Percentiles rank a stretch among this genome's conserved stretches.
These are phyloP conservation scores for Aspergillus viridinutans DNA, from an alignment of 2,329 filamentous ascomycete genomes.

Conservation along the genomic window DNA sequence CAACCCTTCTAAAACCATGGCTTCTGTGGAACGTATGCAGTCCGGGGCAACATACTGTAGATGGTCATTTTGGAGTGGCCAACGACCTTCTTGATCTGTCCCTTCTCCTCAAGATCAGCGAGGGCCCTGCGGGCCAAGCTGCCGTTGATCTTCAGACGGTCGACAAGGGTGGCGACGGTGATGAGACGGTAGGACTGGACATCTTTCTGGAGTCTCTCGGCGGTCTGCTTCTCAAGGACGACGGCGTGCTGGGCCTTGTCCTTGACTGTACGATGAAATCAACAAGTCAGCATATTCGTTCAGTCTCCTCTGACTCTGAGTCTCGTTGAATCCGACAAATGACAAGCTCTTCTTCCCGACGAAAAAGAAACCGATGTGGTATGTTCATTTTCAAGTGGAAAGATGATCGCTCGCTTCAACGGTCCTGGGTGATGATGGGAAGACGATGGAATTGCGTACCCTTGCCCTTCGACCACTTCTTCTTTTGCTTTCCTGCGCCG, in stretches of 20 bases:
- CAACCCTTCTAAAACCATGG: background rate
- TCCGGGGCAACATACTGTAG: conserved; percentile 63
- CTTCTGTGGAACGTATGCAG: no score
- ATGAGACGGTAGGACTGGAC: conserved; percentile 99
- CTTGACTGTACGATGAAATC: conserved; percentile 70
- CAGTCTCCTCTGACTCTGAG: conserved; percentile 6
- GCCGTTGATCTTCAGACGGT: conserved; percentile 99
- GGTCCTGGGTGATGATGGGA: conserved; percentile 5
- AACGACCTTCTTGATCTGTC: conserved; percentile 96
- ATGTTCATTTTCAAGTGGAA: conserved; percentile 13
- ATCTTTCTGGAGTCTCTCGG: conserved; percentile 99
- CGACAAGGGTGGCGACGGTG: conserved; percentile 96
- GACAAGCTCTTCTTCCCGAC: background rate
- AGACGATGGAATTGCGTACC: conserved; percentile 37
- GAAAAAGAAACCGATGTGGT: conserved; percentile 13
- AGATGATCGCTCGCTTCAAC: conserved; percentile 13
- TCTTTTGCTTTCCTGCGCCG: conserved; percentile 50
- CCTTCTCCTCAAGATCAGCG: conserved; percentile 93
- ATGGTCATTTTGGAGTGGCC: conserved; percentile 96
- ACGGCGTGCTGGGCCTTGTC: conserved; percentile 99
- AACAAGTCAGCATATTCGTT: conserved; percentile 20
- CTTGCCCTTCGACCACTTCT: conserved; percentile 57
- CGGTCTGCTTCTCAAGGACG: conserved; percentile 95
- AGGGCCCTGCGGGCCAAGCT: conserved; percentile 88
- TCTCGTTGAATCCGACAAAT: background rate